These are phyloP conservation scores for Gossypium rotundifolium DNA, from an alignment of 345 rosid species.

Conservation along the genomic window DNA sequence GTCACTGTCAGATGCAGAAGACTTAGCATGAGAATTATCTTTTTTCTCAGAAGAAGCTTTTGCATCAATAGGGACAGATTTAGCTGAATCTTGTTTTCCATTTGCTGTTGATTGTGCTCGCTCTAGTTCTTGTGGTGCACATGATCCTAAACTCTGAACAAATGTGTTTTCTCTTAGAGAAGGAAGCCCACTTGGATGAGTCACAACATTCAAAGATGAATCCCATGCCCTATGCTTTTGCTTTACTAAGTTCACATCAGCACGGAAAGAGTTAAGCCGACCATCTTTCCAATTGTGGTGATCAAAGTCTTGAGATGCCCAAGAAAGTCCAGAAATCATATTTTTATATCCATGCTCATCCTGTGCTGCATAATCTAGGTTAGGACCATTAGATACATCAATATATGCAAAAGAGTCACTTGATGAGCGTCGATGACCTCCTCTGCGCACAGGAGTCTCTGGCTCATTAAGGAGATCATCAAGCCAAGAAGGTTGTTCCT, in stretches of 20 bases:
- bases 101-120: conserved; percentile 28
- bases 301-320: conserved; percentile 69
- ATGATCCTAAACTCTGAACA: conserved; percentile 43
- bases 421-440: conserved; percentile 94
- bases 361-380: conserved; percentile 50
- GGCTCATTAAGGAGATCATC: conserved; percentile 99
- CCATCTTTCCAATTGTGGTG: conserved; percentile 40
- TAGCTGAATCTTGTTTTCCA: conserved; percentile 55
- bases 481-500: conserved; percentile 98
- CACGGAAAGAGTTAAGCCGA: conserved; percentile 35
- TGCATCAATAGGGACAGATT: conserved; percentile 43
- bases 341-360: conserved; percentile 52
- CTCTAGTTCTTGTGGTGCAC: conserved; percentile 47
- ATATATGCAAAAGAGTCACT: conserved; percentile 92
- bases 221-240: conserved; percentile 53
- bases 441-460: conserved; percentile 80
- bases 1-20: conserved; percentile 53
- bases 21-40: conserved; percentile 39
- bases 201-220: conserved; percentile 32
- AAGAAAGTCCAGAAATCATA: conserved; percentile 35
- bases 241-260: conserved; percentile 42
- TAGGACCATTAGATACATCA: conserved; percentile 57
- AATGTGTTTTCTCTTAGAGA: conserved; percentile 47
- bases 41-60: conserved; percentile 50
- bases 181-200: conserved; percentile 40